Conservation (phyloP, 148 eudicot genomes). For the Rhododendron henanense region DNA sequence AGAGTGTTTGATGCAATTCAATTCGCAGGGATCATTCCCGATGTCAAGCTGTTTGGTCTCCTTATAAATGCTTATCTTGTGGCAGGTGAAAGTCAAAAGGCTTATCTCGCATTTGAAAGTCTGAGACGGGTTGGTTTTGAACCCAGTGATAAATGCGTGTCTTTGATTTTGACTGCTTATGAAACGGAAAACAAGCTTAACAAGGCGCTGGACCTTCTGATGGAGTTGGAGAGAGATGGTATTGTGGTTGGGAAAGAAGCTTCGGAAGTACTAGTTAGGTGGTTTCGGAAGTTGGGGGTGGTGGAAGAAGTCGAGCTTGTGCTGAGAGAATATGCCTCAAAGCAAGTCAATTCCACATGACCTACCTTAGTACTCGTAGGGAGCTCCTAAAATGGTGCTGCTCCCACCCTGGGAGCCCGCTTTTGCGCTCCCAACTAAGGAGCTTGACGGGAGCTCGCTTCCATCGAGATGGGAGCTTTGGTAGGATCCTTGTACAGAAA, state of each 20-base stretch:
- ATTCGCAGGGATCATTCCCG: slow-evolving; percentile 69
- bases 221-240: slow-evolving; percentile 64
- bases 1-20: slow-evolving; percentile 76
- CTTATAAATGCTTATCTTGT: slow-evolving; percentile 72
- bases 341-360: slow-evolving; percentile 6
- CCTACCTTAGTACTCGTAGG: not conserved
- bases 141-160: slow-evolving; percentile 79
- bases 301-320: slow-evolving; percentile 73
- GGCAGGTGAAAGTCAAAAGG: slow-evolving; percentile 61
- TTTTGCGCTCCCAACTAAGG: too few relatives aligned
- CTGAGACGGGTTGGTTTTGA: slow-evolving; percentile 58
- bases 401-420: too few relatives aligned
- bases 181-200: slow-evolving; percentile 68
- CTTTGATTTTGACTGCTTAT: slow-evolving; percentile 55
- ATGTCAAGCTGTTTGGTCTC: slow-evolving; percentile 66
- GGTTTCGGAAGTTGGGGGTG: slow-evolving; percentile 79
- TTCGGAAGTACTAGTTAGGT: slow-evolving; percentile 54
- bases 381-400: too few relatives aligned
- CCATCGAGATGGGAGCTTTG: too few relatives aligned
- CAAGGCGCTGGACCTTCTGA: slow-evolving; percentile 59
- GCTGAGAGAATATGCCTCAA: slow-evolving; percentile 50
- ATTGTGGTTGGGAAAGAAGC: slow-evolving; percentile 64
- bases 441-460: too few relatives aligned
- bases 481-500: too few relatives aligned
- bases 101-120: slow-evolving; percentile 60